Evolutionary conservation across 2,329 filamentous ascomycete species (phyloP).

Genomic region (Graphilbum fragrans): DNA sequence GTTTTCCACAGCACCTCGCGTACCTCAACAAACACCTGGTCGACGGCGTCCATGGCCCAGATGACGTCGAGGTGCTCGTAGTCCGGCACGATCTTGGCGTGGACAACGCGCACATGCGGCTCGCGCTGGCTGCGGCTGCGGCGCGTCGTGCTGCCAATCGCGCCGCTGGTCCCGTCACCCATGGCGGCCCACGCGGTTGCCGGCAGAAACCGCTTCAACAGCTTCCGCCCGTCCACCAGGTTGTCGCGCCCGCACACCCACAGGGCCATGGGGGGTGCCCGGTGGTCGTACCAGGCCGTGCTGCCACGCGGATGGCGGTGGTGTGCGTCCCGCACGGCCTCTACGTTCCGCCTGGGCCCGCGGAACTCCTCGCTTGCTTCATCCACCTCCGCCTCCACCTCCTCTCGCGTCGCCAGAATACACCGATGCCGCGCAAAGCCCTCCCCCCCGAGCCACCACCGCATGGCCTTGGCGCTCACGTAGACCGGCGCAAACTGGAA

Average conservation of each 20-base stretch:
- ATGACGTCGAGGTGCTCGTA: slow-evolving; percentile 94
- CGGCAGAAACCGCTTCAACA: slow-evolving; percentile 60
- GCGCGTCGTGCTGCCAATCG: slow-evolving; percentile 1
- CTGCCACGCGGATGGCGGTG: slow-evolving; percentile 21
- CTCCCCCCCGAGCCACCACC: slow-evolving; percentile 87
- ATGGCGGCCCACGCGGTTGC: slow-evolving; percentile 2
- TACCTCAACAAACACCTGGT: slow-evolving; percentile 72
- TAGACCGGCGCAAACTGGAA: slow-evolving; percentile 91
- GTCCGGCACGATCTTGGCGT: slow-evolving; percentile 69
- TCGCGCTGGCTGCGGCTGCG: slow-evolving; percentile 45
- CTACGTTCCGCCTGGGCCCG: slow-evolving; percentile 4
- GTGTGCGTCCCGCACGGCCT: too few relatives aligned
- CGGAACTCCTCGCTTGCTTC: slow-evolving; percentile 11
- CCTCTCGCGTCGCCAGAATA: slow-evolving; percentile 68
- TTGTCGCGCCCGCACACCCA: slow-evolving; percentile 80
- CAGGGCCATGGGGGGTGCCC: slow-evolving; percentile 70
- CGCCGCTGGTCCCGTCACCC: slow-evolving; percentile 11
- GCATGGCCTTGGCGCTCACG: slow-evolving; percentile 79
- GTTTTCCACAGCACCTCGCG: slow-evolving; percentile 78
- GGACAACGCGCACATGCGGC: slow-evolving; percentile 68
- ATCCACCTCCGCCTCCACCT: slow-evolving; percentile 46
- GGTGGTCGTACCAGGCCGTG: slow-evolving; percentile 69
- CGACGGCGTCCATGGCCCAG: slow-evolving; percentile 82
- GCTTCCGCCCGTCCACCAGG: slow-evolving; percentile 67
- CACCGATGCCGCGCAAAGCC: slow-evolving; percentile 74